Conservation (phyloP, 2,329 filamentous ascomycete genomes). For the Plectosphaerella sp. region DNA sequence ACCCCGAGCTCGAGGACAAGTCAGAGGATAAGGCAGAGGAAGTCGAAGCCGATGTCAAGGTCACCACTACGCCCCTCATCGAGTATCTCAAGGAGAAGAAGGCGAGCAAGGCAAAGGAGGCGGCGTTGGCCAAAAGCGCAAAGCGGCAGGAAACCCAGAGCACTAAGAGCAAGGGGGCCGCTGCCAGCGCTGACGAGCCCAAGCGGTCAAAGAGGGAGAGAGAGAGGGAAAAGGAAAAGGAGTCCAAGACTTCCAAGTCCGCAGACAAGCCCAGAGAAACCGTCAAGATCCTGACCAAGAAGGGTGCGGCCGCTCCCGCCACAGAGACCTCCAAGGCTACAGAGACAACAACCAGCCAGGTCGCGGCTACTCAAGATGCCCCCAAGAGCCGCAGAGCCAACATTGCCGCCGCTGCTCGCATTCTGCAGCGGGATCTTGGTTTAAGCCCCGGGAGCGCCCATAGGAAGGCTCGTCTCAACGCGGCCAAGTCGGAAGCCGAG, state of each 20-base stretch:
- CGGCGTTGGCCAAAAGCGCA: conserved; percentile 45
- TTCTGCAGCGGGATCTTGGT: conserved; percentile 62
- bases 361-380: conserved; percentile 25
- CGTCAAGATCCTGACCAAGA: conserved; percentile 60
- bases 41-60: conserved; percentile 50
- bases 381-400: conserved; percentile 54
- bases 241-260: conserved; percentile 46
- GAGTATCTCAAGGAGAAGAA: conserved; percentile 92
- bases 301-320: conserved; percentile 29
- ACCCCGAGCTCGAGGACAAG: conserved; percentile 48
- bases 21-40: conserved; percentile 48
- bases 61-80: conserved; percentile 82
- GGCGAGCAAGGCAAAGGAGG: conserved; percentile 63
- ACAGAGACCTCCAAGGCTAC: conserved; percentile 44
- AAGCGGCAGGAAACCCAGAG: conserved; percentile 53
- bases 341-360: conserved; percentile 35
- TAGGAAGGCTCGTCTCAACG: conserved; percentile 54
- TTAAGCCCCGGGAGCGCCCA: conserved; percentile 60
- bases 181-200: conserved; percentile 35
- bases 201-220: conserved; percentile 59
- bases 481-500: conserved; percentile 50
- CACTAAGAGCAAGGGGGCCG: conserved; percentile 40
- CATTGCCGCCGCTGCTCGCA: conserved; percentile 60
- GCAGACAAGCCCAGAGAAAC: conserved; percentile 51
- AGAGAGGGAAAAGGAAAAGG: conserved; percentile 53